Evolutionary conservation across 257 asterid genomes (phyloP).

Genomic region (Solanum chmielewskii): DNA sequence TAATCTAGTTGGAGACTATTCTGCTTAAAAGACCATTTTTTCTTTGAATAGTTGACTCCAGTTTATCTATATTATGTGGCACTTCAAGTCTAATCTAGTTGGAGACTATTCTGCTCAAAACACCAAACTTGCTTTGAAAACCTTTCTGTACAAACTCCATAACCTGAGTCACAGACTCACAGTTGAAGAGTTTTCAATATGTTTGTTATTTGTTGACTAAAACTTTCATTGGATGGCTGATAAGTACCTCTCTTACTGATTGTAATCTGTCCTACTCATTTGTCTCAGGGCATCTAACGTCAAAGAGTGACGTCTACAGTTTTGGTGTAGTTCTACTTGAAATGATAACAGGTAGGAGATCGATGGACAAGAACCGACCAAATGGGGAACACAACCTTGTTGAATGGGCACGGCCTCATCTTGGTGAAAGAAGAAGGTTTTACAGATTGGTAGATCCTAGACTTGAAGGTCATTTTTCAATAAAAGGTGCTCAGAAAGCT

Average conservation of each 20-base stretch:
- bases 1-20: background rate
- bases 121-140: background rate
- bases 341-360: conserved; percentile 86
- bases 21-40: background rate
- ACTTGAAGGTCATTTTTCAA: conserved; percentile 86
- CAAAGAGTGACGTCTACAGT: conserved; percentile 90
- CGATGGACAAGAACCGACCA: conserved; percentile 94
- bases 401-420: conserved; percentile 92
- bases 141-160: background rate
- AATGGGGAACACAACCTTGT: conserved; percentile 92
- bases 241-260: background rate
- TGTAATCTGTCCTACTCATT: background rate
- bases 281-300: conserved; percentile 81
- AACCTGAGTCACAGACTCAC: background rate
- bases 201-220: background rate
- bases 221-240: background rate
- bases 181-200: background rate
- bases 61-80: background rate
- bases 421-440: conserved; percentile 65
- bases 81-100: background rate
- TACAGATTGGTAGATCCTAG: conserved; percentile 83
- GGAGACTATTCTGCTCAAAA: background rate
- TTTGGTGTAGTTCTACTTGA: conserved; percentile 92
- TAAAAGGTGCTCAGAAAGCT: conserved; percentile 91
- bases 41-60: background rate